A percentile compares a stretch with the other conserved stretches of the same genome.
phyloP scores from a whole-genome alignment of 2,329 filamentous ascomycete species.

The Kalmusia sp. region DNA sequence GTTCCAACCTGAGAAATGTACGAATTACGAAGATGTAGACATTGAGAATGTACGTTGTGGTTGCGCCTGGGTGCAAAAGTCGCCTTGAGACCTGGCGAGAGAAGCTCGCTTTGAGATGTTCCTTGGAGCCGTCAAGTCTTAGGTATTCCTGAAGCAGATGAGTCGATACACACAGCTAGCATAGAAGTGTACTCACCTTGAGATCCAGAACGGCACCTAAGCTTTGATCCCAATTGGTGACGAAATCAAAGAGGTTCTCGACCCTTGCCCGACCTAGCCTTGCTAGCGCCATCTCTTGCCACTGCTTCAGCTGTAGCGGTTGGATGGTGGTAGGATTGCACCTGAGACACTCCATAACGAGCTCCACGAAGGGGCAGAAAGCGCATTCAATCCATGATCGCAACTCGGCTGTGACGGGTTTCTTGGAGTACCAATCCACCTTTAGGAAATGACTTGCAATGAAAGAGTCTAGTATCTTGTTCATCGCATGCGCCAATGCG shows the following conservation, averaged over 20 bases:
- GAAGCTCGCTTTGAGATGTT: conserved; percentile 74
- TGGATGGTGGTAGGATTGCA: conserved; percentile 36
- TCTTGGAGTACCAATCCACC: conserved; percentile 64
- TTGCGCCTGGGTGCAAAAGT: conserved; percentile 76
- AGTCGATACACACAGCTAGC: background rate
- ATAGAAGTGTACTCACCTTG: conserved; percentile 44
- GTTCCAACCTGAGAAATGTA: conserved; percentile 76
- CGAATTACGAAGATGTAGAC: conserved; percentile 82
- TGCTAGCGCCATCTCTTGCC: conserved; percentile 73
- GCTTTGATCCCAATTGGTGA: conserved; percentile 76
- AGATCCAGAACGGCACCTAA: conserved; percentile 77
- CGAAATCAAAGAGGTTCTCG: conserved; percentile 78
- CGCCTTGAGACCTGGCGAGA: conserved; percentile 69
- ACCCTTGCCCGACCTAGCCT: conserved; percentile 74
- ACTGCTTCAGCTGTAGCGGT: conserved; percentile 64
- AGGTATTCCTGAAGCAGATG: conserved; percentile 63
- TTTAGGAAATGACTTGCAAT: conserved; percentile 66
- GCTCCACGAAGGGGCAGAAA: conserved; percentile 69
- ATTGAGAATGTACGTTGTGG: conserved; percentile 76
- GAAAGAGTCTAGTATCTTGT: conserved; percentile 69
- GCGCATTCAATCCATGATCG: conserved; percentile 72
- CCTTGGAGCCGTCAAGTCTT: conserved; percentile 70
- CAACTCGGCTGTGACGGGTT: conserved; percentile 66
- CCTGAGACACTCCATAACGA: conserved; percentile 59
- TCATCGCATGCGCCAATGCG: conserved; percentile 74